Evolutionary conservation across 108 stramenopile genomes (phyloP).

Genomic region (Heterococcus sp.): DNA sequence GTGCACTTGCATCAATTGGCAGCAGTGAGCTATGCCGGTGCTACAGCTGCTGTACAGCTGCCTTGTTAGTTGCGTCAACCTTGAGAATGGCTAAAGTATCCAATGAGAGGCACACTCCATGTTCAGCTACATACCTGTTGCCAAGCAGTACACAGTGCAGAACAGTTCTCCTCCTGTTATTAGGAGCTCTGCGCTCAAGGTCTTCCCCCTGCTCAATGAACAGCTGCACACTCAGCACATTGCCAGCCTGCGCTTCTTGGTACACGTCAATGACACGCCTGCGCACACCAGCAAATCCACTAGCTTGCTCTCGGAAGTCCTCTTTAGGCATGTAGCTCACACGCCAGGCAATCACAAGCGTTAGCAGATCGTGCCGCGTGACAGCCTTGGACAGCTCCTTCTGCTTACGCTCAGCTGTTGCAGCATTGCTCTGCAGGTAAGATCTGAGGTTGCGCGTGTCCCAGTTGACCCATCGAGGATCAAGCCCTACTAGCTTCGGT

Average conservation of each 20-base stretch:
- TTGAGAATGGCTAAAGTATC: too few species aligned
- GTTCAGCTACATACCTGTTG: not conserved
- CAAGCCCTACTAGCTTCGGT: too few species aligned
- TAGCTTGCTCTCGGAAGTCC: not conserved
- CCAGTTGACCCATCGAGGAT: not conserved
- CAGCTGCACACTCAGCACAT: not conserved
- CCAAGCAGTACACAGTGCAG: not conserved
- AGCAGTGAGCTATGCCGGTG: too few species aligned
- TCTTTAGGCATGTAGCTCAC: not conserved
- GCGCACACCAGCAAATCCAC: not conserved
- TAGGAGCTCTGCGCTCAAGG: not conserved
- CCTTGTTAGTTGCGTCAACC: too few species aligned
- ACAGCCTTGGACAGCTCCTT: not conserved
- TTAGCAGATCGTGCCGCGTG: not conserved
- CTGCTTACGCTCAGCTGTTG: not conserved
- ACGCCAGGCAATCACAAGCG: not conserved
- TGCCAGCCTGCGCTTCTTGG: not conserved
- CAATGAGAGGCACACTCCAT: too few species aligned
- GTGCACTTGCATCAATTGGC: too few species aligned
- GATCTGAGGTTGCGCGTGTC: not conserved
- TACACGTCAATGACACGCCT: not conserved
- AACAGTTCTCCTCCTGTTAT: not conserved
- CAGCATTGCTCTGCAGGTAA: not conserved
- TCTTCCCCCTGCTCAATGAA: not conserved
- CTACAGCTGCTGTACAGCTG: too few species aligned